Evolutionary conservation across 2,329 filamentous ascomycete genomes (phyloP).

Genomic region (Septoria linicola): DNA sequence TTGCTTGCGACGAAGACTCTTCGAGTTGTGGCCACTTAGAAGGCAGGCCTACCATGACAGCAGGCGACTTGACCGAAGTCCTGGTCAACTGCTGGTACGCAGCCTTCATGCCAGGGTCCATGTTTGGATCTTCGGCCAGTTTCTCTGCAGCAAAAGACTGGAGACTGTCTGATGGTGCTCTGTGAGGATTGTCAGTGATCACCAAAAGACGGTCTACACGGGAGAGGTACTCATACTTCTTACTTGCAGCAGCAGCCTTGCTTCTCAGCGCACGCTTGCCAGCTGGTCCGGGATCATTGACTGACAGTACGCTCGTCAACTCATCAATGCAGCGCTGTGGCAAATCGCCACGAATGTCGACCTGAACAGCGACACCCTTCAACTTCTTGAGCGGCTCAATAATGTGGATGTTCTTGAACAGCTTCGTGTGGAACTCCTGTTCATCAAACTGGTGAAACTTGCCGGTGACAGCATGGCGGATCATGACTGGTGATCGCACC

Average conservation of each 20-base stretch:
- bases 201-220: no score
- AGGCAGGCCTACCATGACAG: slow-evolving; percentile 7
- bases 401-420: slow-evolving; percentile 16
- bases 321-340: slow-evolving; percentile 15
- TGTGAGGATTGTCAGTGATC: no score
- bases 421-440: slow-evolving; percentile 4
- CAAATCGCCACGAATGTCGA: slow-evolving; percentile 16
- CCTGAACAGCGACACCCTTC: slow-evolving; percentile 13
- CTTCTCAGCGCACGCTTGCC: not conserved
- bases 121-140: slow-evolving; percentile 7
- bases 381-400: slow-evolving; percentile 9
- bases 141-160: slow-evolving; percentile 1
- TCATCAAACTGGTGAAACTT: slow-evolving; percentile 1
- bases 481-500: slow-evolving; percentile 10
- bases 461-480: slow-evolving; percentile 6
- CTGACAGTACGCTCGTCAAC: slow-evolving; percentile 3
- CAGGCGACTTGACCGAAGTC: slow-evolving; percentile 12
- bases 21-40: no score
- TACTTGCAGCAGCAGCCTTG: slow-evolving; percentile 1
- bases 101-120: slow-evolving; percentile 1
- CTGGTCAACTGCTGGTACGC: slow-evolving; percentile 5
- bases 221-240: not conserved
- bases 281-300: not conserved
- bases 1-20: no score
- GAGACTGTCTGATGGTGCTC: not conserved